These are phyloP conservation scores for Viola pubescens DNA, from an alignment of 441 rosid species.

Conservation along the genomic window DNA sequence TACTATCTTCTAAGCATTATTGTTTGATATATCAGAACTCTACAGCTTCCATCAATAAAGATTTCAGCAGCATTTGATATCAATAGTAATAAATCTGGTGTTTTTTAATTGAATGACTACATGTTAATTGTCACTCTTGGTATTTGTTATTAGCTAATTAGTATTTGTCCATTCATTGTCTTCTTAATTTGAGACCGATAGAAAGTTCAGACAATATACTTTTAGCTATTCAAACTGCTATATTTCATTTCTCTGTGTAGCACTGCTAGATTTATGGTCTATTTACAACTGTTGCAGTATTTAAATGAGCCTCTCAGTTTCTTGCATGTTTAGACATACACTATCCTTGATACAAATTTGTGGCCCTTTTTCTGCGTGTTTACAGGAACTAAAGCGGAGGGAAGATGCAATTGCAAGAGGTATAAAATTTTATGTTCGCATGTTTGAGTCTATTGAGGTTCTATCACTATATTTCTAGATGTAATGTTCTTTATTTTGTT, in stretches of 20 bases:
- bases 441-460: slow-evolving; percentile 6
- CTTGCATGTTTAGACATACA: slow-evolving; percentile 6
- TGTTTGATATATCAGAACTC: background rate
- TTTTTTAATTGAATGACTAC: background rate
- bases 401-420: slow-evolving; percentile 84
- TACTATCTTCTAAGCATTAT: background rate
- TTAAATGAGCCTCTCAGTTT: background rate
- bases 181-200: background rate
- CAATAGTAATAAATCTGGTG: background rate
- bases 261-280: background rate
- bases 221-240: background rate
- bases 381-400: slow-evolving; percentile 73
- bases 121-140: background rate
- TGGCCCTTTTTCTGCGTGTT: slow-evolving; percentile 16
- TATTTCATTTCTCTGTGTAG: background rate
- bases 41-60: background rate
- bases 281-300: background rate
- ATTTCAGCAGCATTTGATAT: background rate
- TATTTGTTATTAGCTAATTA: background rate
- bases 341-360: slow-evolving; percentile 5
- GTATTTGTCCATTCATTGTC: background rate
- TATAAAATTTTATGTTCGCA: slow-evolving; percentile 17
- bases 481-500: slow-evolving; percentile 17
- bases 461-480: slow-evolving; percentile 3
- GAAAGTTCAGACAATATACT: background rate